Evolutionary conservation across 2,329 filamentous ascomycete species (phyloP), one percentile per base, ranked within the genome.

Genomic region (Ambrosiella cleistominuta): DNA sequence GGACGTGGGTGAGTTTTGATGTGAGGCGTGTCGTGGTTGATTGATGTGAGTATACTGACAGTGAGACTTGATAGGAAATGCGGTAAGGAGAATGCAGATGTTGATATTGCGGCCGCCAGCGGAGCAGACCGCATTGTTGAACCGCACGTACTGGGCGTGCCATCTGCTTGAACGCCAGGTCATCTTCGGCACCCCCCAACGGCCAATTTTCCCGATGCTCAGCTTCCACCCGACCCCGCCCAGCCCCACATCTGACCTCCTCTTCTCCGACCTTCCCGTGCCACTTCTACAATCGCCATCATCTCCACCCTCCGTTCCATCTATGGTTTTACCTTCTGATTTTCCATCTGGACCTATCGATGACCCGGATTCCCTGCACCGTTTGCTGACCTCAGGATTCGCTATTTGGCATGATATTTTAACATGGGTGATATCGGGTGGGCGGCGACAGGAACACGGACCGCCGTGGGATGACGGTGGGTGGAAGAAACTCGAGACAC

Each of bases 101-200:
- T 27, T 27, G 27, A 27, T 27, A 4, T 27, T 27, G 3, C 27
- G 27, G 27, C 27, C 27, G 27, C 27, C 27, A 27, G 27, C 27
- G 27, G 27, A 49, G 17, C 35, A 57, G 8, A 51, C 55, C 7
- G 55, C 38, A 2, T 11, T 60, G 17, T 54, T 57, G 13, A 60
- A 60, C 44, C 60, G 60, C 19, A 72, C 71, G 0, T 73, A 72
- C 49, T 74, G 72, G 72, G 68, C 68, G 0, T 74, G 72, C 61
- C 73, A 73, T 57, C 68, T 75, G 37, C 69, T 74, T 66, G 71
- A 74, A 59, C 70, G 71, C 8, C 69, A 72, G 55, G 67, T 74
- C 42, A 70, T 70, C 42, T 73, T 70, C 1, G 71, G 71, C 0
- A 71, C 68, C 0, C 70, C 70, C 27, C 69, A 69, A 7, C 68